Evolutionary conservation across 2,329 filamentous ascomycete species (phyloP), one percentile per base, ranked within the genome.

Genomic region (Teratosphaeria pseudoeucalypti): DNA sequence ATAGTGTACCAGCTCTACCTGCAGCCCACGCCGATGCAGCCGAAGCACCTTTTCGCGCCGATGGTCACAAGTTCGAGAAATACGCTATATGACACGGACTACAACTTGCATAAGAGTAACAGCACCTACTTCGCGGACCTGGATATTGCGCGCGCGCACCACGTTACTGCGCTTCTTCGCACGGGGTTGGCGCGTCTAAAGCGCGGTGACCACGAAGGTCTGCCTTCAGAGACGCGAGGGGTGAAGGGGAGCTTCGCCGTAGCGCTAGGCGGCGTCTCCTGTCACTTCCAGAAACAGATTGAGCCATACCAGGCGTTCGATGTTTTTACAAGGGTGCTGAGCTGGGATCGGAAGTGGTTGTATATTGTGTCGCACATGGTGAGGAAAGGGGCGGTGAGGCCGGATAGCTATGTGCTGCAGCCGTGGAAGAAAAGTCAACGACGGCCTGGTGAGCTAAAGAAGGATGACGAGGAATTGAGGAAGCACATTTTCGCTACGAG

Each of bases 41-140:
- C 85, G 1, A 79, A 84, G 62, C 83, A 86, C 49, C 82, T 94
- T 64, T 94, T 92, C 77, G 82, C 85, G 55, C 86, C 88, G 55
- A 76, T 88, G 49, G 84, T 89, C 60, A 84, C 86, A 16, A 77
- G 79, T 47, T 84, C 86, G 6, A 83, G 85, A 69, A 83, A 87
- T 14, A 83, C 88, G 0, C 75, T 88, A 58, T 81, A 88, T 66
- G 90, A 95, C 75, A 90, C 86, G 68, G 92, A 96, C 76, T 90
- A 91, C 77, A 92, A 94, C 76, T 70, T 90, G 52, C 88, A 92
- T 80, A 91, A 92, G 72, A 86, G 85, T 62, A 90, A 91, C 77
- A 85, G 83, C 66, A 95, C 91, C 34, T 95, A 95, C 78, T 95
- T 95, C 71, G 79, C 85, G 65, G 90, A 95, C 74, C 84, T 95